Conservation (phyloP, 352 stramenopile species). For the Pythium dissimile region DNA sequence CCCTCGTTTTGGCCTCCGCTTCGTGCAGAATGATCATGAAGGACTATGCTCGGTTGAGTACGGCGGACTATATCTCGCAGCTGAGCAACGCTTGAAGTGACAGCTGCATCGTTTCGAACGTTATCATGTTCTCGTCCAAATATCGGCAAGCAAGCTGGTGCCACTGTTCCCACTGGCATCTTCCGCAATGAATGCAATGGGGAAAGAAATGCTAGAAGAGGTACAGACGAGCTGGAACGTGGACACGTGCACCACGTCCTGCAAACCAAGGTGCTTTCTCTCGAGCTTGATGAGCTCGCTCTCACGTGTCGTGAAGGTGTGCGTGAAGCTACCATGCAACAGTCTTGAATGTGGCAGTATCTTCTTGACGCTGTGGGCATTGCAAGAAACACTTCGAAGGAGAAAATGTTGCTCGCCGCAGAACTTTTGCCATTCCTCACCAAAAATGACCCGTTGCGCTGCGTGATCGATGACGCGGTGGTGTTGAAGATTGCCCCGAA, state of each 20-base stretch:
- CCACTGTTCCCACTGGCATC: background rate
- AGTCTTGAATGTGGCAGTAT: background rate
- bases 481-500: background rate
- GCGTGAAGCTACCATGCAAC: background rate
- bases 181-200: background rate
- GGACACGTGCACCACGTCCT: background rate
- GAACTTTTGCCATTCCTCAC: background rate
- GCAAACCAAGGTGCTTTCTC: background rate
- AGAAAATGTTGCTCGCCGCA: background rate
- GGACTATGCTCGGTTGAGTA: background rate
- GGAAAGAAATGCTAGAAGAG: background rate
- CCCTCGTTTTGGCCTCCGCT: slow-evolving; percentile 1
- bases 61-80: background rate
- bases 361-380: background rate
- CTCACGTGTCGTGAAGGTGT: background rate
- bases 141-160: background rate
- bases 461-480: background rate
- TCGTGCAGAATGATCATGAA: background rate
- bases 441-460: background rate
- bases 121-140: slow-evolving; percentile 1
- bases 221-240: background rate
- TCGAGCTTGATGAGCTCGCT: background rate
- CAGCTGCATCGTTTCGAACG: slow-evolving; percentile 2
- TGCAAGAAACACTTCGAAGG: background rate
- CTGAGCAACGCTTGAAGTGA: background rate